These are phyloP conservation scores for Inonotus obliquus DNA, from an alignment of 1,284 basidiomycete species.

Conservation along the genomic window DNA sequence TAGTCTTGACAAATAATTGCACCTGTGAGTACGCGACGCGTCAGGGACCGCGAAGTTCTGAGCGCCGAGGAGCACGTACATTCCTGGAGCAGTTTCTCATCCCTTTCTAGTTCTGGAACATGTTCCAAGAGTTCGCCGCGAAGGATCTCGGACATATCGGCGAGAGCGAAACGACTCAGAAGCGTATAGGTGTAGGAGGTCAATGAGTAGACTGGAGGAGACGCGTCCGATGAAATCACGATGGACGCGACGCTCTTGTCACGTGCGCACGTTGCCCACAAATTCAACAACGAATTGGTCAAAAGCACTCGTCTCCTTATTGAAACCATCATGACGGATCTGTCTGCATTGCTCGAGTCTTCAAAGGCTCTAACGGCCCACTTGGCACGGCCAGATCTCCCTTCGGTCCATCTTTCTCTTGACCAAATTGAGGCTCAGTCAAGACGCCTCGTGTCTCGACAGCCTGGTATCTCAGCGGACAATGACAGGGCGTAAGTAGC, in stretches of 20 bases:
- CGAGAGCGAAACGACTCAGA: neutral
- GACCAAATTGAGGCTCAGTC: conserved; percentile 92
- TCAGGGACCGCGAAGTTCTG: neutral
- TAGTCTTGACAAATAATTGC: conserved; percentile 61
- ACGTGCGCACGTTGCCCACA: neutral
- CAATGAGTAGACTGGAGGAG: neutral
- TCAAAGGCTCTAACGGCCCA: conserved; percentile 74
- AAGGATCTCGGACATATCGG: conserved; percentile 1
- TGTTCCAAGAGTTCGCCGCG: conserved; percentile 11
- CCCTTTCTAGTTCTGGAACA: conserved; percentile 10
- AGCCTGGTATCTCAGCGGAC: conserved; percentile 57
- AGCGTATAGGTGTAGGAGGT: neutral
- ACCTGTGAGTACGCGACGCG: conserved; percentile 36
- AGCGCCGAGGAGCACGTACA: conserved; percentile 16
- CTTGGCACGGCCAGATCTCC: conserved; percentile 71
- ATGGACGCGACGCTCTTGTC: neutral
- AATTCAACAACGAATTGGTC: neutral
- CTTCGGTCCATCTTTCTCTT: conserved; percentile 80
- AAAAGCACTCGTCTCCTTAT: neutral
- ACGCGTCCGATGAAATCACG: neutral
- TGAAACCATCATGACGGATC: conserved; percentile 36
- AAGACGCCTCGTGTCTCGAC: conserved; percentile 68
- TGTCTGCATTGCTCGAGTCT: conserved; percentile 66
- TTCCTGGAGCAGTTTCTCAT: conserved; percentile 21
- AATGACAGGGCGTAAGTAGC: conserved; percentile 66